Percentiles rank a stretch among this genome's conserved stretches.
These are phyloP conservation scores for Ogataea polymorpha DNA, from an alignment of 805 yeast genomes.

Conservation along the genomic window DNA sequence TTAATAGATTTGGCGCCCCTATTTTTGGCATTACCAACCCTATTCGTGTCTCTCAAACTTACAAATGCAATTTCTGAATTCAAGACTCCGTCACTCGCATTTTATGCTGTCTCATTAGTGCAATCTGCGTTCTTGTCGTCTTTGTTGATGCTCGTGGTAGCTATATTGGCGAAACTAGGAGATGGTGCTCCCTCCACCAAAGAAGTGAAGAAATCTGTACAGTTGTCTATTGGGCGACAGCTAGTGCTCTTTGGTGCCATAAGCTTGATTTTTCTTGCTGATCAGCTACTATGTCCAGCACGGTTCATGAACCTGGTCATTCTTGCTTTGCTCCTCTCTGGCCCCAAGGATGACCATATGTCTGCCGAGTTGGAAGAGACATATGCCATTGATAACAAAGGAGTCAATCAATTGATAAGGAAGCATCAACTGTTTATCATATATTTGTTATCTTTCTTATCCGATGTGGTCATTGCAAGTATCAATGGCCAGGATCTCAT, in stretches of 20 bases:
- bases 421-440: conserved; percentile 21
- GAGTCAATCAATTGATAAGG: conserved; percentile 4
- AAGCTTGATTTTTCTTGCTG: conserved; percentile 20
- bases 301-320: conserved; percentile 26
- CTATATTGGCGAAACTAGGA: conserved; percentile 1
- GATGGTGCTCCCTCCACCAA: not conserved
- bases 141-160: conserved; percentile 12
- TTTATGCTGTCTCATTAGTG: conserved; percentile 8
- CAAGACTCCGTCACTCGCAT: conserved; percentile 2
- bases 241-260: conserved; percentile 14
- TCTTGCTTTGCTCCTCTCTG: conserved; percentile 19
- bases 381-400: conserved; percentile 16
- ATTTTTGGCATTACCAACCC: conserved; percentile 33
- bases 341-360: conserved; percentile 8
- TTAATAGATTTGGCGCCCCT: conserved; percentile 32
- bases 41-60: conserved; percentile 30
- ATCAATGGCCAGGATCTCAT: not conserved
- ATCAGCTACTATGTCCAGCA: conserved; percentile 26
- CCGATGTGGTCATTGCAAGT: conserved; percentile 11
- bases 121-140: conserved; percentile 29
- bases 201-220: not conserved
- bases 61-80: conserved; percentile 10
- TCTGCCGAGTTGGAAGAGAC: conserved; percentile 21
- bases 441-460: conserved; percentile 12
- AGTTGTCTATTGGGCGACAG: conserved; percentile 1